Conservation (phyloP, 1,284 basidiomycete genomes). For the Marasmius tenuissimus region DNA sequence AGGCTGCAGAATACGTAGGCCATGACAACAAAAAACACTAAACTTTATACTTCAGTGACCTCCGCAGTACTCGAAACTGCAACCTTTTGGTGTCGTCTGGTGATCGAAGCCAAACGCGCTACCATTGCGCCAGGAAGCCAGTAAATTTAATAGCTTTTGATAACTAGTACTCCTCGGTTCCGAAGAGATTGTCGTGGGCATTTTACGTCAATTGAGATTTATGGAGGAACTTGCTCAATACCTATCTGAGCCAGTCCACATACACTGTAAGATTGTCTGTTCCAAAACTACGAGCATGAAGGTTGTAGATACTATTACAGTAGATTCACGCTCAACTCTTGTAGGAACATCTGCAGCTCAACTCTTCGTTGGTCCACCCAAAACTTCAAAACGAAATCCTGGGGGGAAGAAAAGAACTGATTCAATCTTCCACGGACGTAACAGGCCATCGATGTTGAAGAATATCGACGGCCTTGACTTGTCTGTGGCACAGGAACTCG, state of each 20-base stretch:
- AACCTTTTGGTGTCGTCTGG: constrained; percentile 68
- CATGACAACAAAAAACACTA: too few species aligned
- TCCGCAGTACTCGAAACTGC: constrained; percentile 89
- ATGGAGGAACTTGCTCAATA: background rate
- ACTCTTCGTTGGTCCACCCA: constrained; percentile 39
- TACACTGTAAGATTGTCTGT: background rate
- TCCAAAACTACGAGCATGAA: constrained; percentile 39
- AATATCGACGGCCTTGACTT: constrained; percentile 45
- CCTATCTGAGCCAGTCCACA: background rate
- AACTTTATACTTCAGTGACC: too few species aligned
- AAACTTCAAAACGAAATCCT: constrained; percentile 46
- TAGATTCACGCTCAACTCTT: constrained; percentile 52
- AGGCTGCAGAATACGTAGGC: too few species aligned
- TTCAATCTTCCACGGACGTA: constrained; percentile 58
- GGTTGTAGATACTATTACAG: constrained; percentile 16
- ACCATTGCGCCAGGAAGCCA: constrained; percentile 79
- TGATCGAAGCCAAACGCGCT: constrained; percentile 86
- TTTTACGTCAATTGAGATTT: background rate
- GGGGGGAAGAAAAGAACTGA: constrained; percentile 34
- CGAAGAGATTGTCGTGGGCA: background rate
- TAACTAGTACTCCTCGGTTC: background rate
- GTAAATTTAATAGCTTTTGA: too few species aligned
- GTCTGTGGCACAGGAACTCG: constrained; percentile 50
- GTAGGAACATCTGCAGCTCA: constrained; percentile 41
- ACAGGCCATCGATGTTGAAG: constrained; percentile 42